A percentile compares a stretch with the other conserved stretches of the same genome.
These are phyloP conservation scores for Narthecium ossifragum DNA, from an alignment of 106 monocot species.

Conservation along the genomic window DNA sequence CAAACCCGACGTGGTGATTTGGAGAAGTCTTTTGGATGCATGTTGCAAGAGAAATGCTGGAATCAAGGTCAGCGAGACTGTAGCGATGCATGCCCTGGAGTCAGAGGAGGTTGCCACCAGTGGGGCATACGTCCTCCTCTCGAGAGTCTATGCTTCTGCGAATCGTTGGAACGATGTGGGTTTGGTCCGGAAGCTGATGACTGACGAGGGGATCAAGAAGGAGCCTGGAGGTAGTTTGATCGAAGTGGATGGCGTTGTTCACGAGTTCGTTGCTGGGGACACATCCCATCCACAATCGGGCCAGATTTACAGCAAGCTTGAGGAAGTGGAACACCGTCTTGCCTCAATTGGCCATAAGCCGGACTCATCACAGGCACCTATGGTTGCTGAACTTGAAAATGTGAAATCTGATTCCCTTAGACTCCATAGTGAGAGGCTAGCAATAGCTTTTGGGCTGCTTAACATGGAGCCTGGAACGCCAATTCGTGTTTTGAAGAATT, in stretches of 20 bases:
- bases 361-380: constrained; percentile 38
- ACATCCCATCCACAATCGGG: constrained; percentile 42
- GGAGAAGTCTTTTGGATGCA: constrained; percentile 72
- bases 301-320: constrained; percentile 44
- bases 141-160: constrained; percentile 56
- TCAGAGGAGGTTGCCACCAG: constrained; percentile 27
- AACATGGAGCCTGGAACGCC: constrained; percentile 23
- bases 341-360: constrained; percentile 31
- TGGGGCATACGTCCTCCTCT: constrained; percentile 55
- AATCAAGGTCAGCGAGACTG: constrained; percentile 26
- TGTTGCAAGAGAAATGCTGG: constrained; percentile 41
- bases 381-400: constrained; percentile 29
- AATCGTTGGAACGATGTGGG: constrained; percentile 67
- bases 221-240: constrained; percentile 73
- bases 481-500: constrained; percentile 63
- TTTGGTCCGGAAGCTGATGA: constrained; percentile 50
- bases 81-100: constrained; percentile 36
- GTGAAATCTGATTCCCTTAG: constrained; percentile 28
- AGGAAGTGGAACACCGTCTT: constrained; percentile 25
- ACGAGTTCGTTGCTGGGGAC: constrained; percentile 68
- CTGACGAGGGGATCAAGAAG: constrained; percentile 49
- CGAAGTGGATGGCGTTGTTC: constrained; percentile 56
- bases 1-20: constrained; percentile 65
- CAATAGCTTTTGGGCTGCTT: constrained; percentile 62
- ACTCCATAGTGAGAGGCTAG: constrained; percentile 65